These are phyloP conservation scores for Aleurites moluccanus DNA, from an alignment of 441 rosid genomes.

Conservation along the genomic window DNA sequence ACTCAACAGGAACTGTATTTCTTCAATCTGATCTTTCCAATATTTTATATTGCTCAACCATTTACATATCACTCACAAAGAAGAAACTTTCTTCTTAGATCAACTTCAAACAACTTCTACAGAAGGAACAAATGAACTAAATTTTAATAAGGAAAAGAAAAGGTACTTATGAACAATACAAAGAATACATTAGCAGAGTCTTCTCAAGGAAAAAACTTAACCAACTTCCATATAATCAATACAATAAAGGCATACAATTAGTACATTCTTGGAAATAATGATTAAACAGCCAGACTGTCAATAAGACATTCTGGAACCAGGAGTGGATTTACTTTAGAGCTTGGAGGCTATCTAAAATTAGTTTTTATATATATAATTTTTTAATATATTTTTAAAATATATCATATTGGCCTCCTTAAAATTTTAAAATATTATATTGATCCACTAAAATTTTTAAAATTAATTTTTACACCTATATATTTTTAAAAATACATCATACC, in stretches of 20 bases:
- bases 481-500: too few species aligned
- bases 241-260: background rate
- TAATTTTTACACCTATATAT: too few species aligned
- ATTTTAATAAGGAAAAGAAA: background rate
- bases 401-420: too few species aligned
- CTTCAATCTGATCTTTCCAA: background rate
- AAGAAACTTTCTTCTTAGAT: background rate
- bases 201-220: background rate
- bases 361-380: too few species aligned
- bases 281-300: background rate
- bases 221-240: background rate
- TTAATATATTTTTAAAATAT: too few species aligned
- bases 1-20: background rate
- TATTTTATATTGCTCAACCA: background rate
- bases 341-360: too few species aligned
- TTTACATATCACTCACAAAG: background rate
- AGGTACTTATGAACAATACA: background rate
- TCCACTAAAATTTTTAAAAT: too few species aligned
- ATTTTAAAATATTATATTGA: too few species aligned
- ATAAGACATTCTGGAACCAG: constrained; percentile 1
- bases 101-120: background rate
- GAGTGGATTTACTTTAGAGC: too few species aligned
- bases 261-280: background rate
- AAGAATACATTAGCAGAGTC: constrained; percentile 1
- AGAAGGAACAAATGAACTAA: background rate